Base-by-base conservation (phyloP, 2,329 filamentous ascomycete species). In the Penicillium sclerotigenum region DNA sequence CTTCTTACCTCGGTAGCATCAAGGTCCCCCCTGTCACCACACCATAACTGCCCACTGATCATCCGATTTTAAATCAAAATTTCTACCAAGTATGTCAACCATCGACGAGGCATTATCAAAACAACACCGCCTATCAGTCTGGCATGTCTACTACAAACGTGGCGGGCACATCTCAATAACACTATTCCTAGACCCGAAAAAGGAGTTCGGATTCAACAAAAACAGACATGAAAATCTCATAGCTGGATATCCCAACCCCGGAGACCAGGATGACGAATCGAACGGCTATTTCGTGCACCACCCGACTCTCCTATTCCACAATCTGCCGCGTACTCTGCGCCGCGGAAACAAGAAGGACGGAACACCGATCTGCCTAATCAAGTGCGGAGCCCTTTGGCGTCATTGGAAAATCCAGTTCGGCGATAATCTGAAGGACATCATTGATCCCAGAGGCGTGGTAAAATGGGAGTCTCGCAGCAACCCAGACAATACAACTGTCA, bases 361-460 rank as follows among this genome's bases (percentile, higher is more conserved):
- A 22, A 16, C 22, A 4, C 54, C 60, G 0, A 52, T 62, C 1
- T 62, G 58, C 31, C 24, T 59, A 14, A 59, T 62, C 2, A 43
- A 54, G 4, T 45, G 41, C 18, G 56, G 46, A 1, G n/a, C 29
- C 2, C 54, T 48, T 31, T 62, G 60, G 60, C 16, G 37, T 0
- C 41, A 54, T 10, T 62, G 60, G 58, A 57, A 37, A 18, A 14
- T 62, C 5, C 60, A 62, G 10, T 57, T 59, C 29, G 40, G 49
- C 18, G 31, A 42, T 8, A 33, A 57, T 13, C 40, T 59, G 9
- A 42, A 31, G 3, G 37, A 56, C 10, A 28, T 58, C 3, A 34
- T 62, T 26, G 60, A 62, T 47, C 58, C 49, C 4, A 41, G 60
- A n/a, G 60, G 60, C 2, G 42, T 62, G 34, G 48, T 61, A 2